Percentiles rank a stretch among this genome's conserved stretches.
Evolutionary conservation across 1,284 basidiomycete species (phyloP).

Genomic region (Flammula alnicola): DNA sequence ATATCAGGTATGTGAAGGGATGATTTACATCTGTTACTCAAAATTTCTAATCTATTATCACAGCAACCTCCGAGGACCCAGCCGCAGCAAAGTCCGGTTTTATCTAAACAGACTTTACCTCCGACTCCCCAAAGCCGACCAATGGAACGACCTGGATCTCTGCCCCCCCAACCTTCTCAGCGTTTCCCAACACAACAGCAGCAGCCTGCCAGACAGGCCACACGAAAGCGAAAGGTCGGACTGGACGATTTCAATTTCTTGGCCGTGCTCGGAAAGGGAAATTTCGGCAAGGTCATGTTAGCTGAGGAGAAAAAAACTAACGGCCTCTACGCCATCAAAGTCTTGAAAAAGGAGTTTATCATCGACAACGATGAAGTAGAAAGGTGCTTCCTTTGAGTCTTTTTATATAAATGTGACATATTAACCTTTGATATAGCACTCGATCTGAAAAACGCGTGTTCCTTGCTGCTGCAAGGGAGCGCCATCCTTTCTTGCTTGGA

Average conservation of each 20-base stretch:
- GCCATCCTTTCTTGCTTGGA: conserved; percentile 96
- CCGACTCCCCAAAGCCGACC: conserved; percentile 25
- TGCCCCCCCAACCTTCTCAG: conserved; percentile 26
- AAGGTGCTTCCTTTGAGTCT: conserved; percentile 60
- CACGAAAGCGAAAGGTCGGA: conserved; percentile 85
- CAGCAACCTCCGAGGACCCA: conserved; percentile 26
- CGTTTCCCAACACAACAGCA: conserved; percentile 30
- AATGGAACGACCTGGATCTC: conserved; percentile 34
- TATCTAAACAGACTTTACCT: conserved; percentile 30
- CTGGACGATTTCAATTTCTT: conserved; percentile 99
- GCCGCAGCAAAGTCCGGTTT: conserved; percentile 28
- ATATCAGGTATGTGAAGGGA: conserved; percentile 29
- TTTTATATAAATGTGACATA: conserved; percentile 9
- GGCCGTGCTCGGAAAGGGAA: conserved; percentile 98
- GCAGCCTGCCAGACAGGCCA: conserved; percentile 40
- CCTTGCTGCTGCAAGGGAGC: conserved; percentile 92
- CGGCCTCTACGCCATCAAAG: conserved; percentile 97
- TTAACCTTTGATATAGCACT: conserved; percentile 61
- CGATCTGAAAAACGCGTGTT: conserved; percentile 99
- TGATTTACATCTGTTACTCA: not conserved
- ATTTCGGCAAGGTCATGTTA: conserved; percentile 99
- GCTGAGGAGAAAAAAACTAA: conserved; percentile 96
- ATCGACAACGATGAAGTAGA: conserved; percentile 99
- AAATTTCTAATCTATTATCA: not conserved
- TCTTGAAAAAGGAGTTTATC: conserved; percentile 99